Percentiles rank a stretch among this genome's conserved stretches.
Conservation (phyloP, 768 basidiomycete species). For the Lactarius pseudohatsudake region DNA sequence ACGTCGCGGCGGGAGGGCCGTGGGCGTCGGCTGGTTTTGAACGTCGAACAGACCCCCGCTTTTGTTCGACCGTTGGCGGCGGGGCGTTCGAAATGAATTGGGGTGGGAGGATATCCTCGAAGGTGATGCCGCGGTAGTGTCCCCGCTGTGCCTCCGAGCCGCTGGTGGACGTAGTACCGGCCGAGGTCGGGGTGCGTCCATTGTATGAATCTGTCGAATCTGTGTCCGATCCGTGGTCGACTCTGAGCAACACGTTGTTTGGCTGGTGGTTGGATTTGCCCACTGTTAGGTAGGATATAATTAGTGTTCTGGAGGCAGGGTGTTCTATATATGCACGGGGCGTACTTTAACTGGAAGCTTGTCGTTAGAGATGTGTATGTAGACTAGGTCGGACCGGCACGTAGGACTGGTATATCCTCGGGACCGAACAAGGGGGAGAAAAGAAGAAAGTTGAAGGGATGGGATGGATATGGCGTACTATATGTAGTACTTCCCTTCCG, state of each 20-base stretch:
- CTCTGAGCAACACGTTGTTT: not conserved
- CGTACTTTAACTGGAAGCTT: not conserved
- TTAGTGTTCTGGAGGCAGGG: not conserved
- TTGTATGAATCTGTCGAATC: not conserved
- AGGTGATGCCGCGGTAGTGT: slow-evolving; percentile 23
- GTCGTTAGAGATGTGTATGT: not conserved
- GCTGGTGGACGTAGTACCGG: fast-evolving
- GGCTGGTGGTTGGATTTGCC: not conserved
- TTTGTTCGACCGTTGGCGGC: not conserved
- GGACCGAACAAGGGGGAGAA: not conserved
- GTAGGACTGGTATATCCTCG: not conserved
- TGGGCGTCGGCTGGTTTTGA: not conserved
- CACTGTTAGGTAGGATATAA: not conserved
- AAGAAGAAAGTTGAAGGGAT: not conserved
- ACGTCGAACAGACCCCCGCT: not conserved
- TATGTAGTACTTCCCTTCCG: not conserved
- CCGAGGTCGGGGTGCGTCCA: not conserved
- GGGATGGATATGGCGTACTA: not conserved
- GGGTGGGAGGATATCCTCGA: slow-evolving; percentile 14
- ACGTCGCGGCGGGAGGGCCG: not conserved
- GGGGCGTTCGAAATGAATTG: slow-evolving; percentile 20
- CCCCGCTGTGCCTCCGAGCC: not conserved
- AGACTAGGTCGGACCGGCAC: not conserved
- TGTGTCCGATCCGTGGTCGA: not conserved
- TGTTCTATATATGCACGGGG: not conserved